Evolutionary conservation across 345 rosid species (phyloP).

Genomic region (Eucalyptus coolabah): DNA sequence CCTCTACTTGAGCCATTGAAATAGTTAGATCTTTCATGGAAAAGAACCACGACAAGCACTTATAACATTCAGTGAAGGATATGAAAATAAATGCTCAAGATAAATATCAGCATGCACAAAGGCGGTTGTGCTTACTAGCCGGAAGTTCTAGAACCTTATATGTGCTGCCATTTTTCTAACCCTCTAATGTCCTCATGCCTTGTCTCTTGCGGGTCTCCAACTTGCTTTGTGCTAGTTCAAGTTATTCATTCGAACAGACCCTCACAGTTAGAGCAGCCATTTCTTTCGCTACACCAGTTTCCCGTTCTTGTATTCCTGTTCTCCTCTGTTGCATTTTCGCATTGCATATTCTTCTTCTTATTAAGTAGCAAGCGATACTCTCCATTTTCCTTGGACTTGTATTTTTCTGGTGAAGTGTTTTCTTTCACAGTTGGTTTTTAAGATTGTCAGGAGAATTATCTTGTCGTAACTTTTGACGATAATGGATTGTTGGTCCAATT

Average conservation of each 20-base stretch:
- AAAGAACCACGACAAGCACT: neutral
- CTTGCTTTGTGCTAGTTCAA: neutral
- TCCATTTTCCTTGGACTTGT: neutral
- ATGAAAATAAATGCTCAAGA: neutral
- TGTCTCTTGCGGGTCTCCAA: neutral
- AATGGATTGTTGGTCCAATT: neutral
- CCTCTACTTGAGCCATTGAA: neutral
- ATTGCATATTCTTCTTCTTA: neutral
- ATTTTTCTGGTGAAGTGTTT: neutral
- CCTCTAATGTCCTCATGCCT: neutral
- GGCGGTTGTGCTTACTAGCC: neutral
- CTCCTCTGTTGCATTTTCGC: neutral
- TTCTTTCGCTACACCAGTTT: neutral
- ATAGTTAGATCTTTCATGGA: neutral
- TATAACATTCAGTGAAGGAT: neutral
- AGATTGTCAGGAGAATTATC: neutral
- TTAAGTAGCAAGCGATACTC: neutral
- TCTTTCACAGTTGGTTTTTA: neutral
- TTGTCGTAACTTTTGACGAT: neutral
- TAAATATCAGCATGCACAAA: neutral
- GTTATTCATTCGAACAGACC: neutral
- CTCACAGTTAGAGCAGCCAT: neutral
- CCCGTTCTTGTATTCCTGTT: neutral
- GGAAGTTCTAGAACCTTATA: neutral
- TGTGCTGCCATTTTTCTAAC: neutral